These are phyloP conservation scores for Phalaenopsis hybrid DNA, from an alignment of 116 monocot genomes.

Conservation along the genomic window DNA sequence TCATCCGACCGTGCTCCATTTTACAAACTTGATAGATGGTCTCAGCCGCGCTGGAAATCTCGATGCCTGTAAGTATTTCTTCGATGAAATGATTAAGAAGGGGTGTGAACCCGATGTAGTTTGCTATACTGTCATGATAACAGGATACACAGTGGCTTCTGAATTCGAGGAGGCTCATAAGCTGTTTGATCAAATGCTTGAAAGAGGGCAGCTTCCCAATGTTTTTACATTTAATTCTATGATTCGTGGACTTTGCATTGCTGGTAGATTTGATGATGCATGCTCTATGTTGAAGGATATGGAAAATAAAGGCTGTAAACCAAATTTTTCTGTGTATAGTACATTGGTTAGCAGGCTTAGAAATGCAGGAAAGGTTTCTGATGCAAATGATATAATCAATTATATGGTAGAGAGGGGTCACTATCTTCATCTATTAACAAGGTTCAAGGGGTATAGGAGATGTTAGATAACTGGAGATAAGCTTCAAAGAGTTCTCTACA, in stretches of 20 bases:
- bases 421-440: conserved; percentile 65
- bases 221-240: conserved; percentile 89
- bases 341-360: conserved; percentile 51
- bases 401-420: conserved; percentile 81
- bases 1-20: conserved; percentile 71
- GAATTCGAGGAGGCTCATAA: conserved; percentile 58
- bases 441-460: conserved; percentile 63
- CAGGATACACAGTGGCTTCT: conserved; percentile 53
- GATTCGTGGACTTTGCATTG: conserved; percentile 66
- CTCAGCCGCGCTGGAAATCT: conserved; percentile 75
- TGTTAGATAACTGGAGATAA: conserved; percentile 15
- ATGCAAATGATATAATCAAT: conserved; percentile 57
- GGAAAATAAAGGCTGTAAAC: conserved; percentile 62
- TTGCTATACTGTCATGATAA: conserved; percentile 85
- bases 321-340: conserved; percentile 79
- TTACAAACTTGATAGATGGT: conserved; percentile 81
- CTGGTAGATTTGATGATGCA: conserved; percentile 68
- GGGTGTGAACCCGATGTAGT: conserved; percentile 79
- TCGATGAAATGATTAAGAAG: conserved; percentile 70
- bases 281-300: conserved; percentile 57
- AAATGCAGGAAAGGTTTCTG: conserved; percentile 52
- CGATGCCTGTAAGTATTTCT: conserved; percentile 80
- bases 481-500: not conserved
- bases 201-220: conserved; percentile 68
- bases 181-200: conserved; percentile 64